Percentiles rank a stretch among this genome's conserved stretches.
These are phyloP conservation scores for Eutrema yunnanense DNA, from an alignment of 345 rosid genomes.

Conservation along the genomic window DNA sequence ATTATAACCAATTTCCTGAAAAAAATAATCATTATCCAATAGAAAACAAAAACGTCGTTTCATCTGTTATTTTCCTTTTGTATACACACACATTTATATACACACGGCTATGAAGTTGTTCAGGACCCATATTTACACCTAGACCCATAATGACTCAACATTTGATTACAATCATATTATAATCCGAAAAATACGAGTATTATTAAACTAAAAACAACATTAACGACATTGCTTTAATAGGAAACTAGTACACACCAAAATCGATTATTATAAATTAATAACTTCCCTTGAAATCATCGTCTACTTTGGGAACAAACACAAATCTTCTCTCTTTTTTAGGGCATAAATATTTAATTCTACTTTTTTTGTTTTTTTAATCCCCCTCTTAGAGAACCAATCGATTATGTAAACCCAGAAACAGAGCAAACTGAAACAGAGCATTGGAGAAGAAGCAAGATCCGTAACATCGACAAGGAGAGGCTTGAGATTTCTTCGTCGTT, in stretches of 20 bases:
- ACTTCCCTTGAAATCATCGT: conserved; percentile 10
- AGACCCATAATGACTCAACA: background rate
- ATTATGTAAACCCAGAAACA: conserved; percentile 28
- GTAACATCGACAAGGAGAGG: conserved; percentile 3
- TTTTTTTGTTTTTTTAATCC: background rate
- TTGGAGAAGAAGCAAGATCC: conserved; percentile 13
- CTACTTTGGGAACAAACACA: conserved; percentile 26
- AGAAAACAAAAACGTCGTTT: conserved; percentile 21
- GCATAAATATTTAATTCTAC: background rate
- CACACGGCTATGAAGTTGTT: conserved; percentile 4
- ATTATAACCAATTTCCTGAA: background rate
- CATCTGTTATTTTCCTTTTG: conserved; percentile 20
- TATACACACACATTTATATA: conserved; percentile 13
- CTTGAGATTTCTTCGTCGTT: conserved; percentile 43
- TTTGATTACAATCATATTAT: background rate
- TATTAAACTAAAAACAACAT: conserved; percentile 3
- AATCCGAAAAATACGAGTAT: background rate
- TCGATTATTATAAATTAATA: background rate
- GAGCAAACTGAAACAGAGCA: conserved; percentile 30
- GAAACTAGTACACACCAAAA: conserved; percentile 7
- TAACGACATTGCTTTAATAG: conserved; percentile 2
- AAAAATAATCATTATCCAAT: background rate
- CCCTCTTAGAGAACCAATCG: conserved; percentile 21
- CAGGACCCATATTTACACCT: conserved; percentile 14
- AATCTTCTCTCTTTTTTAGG: conserved; percentile 6